These are phyloP conservation scores for Botrytis medusae DNA, from an alignment of 2,329 filamentous ascomycete species.

Conservation along the genomic window DNA sequence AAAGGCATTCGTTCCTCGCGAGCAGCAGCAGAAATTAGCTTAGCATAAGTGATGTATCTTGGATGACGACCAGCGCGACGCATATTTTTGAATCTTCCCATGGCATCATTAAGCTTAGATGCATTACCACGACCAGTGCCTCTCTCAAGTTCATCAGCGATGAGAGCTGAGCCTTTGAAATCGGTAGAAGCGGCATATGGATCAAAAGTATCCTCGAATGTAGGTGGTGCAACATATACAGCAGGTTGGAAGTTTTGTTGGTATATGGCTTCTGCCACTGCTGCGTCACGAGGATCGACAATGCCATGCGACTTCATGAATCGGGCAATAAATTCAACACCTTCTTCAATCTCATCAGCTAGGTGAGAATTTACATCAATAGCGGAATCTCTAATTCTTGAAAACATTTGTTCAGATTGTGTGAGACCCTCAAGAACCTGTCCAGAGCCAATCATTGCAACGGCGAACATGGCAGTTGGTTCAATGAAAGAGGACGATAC, in stretches of 20 bases:
- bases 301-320: slow-evolving; percentile 60
- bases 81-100: slow-evolving; percentile 87
- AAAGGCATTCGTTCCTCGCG: slow-evolving; percentile 79
- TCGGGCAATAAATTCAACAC: slow-evolving; percentile 64
- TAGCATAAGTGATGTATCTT: slow-evolving; percentile 94
- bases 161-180: slow-evolving; percentile 87
- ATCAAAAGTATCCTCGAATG: slow-evolving; percentile 81
- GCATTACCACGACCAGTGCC: slow-evolving; percentile 62
- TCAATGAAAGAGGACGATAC: slow-evolving; percentile 72
- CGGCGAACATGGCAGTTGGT: slow-evolving; percentile 84
- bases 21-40: slow-evolving; percentile 87
- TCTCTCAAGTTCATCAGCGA: slow-evolving; percentile 86
- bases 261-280: slow-evolving; percentile 48
- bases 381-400: slow-evolving; percentile 68
- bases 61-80: slow-evolving; percentile 88
- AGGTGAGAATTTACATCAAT: slow-evolving; percentile 54
- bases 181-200: slow-evolving; percentile 89
- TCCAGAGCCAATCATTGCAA: slow-evolving; percentile 83
- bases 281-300: slow-evolving; percentile 52
- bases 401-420: slow-evolving; percentile 83
- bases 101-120: slow-evolving; percentile 73
- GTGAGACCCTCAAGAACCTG: slow-evolving; percentile 78
- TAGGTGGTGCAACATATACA: slow-evolving; percentile 55
- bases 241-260: slow-evolving; percentile 51
- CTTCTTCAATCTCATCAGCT: slow-evolving; percentile 83